These are phyloP conservation scores for Daedaleopsis nitida DNA, from an alignment of 768 basidiomycete genomes.

Conservation along the genomic window DNA sequence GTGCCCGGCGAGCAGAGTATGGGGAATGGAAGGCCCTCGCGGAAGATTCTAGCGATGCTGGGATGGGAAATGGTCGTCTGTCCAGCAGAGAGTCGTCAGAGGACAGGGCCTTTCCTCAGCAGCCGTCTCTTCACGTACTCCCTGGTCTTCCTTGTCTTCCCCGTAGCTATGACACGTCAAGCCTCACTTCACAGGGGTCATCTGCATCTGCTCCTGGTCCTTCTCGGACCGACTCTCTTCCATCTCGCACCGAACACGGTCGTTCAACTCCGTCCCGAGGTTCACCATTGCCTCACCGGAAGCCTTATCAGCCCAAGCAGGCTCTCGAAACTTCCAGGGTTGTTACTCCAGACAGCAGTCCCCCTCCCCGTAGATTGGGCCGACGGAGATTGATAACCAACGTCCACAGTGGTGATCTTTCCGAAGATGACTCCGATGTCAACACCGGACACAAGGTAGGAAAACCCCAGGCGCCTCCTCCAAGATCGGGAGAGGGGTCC, in stretches of 20 bases:
- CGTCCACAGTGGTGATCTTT: background rate
- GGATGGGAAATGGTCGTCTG: conserved; percentile 1
- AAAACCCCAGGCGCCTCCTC: background rate
- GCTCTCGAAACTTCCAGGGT: background rate
- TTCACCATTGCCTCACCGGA: background rate
- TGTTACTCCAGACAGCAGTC: background rate
- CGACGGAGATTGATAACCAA: background rate
- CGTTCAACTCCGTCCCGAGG: background rate
- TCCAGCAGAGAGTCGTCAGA: conserved; percentile 16
- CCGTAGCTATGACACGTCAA: background rate
- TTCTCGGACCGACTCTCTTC: background rate
- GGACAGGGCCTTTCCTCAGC: background rate
- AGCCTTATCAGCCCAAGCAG: background rate
- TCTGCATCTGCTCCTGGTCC: no score
- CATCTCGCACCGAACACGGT: background rate
- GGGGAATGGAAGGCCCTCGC: conserved; percentile 14
- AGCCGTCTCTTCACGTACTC: background rate
- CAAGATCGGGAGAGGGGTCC: background rate
- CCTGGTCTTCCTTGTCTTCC: background rate
- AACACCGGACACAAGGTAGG: background rate
- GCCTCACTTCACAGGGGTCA: background rate
- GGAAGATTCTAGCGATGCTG: conserved; percentile 15
- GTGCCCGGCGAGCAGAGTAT: conserved; percentile 10
- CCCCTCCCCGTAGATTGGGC: background rate
- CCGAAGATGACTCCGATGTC: background rate